A percentile compares a stretch with the other conserved stretches of the same genome.
Evolutionary conservation across 805 yeast species (phyloP).

Genomic region (Suhomyces canberraensis): DNA sequence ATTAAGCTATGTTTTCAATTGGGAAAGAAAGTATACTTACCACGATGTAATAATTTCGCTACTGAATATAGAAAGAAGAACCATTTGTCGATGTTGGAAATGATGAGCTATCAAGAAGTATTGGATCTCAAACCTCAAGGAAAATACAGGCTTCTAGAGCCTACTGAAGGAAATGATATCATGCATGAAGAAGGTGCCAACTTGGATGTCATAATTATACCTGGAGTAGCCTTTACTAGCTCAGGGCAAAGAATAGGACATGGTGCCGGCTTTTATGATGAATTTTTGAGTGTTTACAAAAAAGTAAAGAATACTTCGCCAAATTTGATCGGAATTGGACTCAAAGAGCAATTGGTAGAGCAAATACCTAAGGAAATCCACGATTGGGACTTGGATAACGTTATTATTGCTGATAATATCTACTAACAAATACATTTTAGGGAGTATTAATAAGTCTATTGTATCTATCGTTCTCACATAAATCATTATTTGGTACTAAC

Average conservation of each 20-base stretch:
- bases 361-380: constrained; percentile 57
- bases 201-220: constrained; percentile 73
- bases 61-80: constrained; percentile 29
- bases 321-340: constrained; percentile 57
- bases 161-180: constrained; percentile 37
- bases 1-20: constrained; percentile 49
- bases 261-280: constrained; percentile 93
- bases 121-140: constrained; percentile 60
- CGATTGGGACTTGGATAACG: constrained; percentile 57
- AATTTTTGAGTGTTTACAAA: constrained; percentile 31
- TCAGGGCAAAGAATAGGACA: constrained; percentile 69
- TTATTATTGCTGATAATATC: constrained; percentile 41
- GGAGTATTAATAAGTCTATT: too few relatives aligned
- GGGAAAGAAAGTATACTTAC: constrained; percentile 55
- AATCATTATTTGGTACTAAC: background rate
- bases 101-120: constrained; percentile 44
- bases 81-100: constrained; percentile 55
- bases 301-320: constrained; percentile 30
- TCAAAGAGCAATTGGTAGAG: constrained; percentile 58
- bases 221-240: constrained; percentile 77
- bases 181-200: constrained; percentile 29
- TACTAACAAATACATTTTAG: too few relatives aligned
- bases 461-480: background rate
- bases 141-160: constrained; percentile 65
- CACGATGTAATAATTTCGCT: constrained; percentile 43